phyloP scores from a whole-genome alignment of 345 rosid species.

The Rhizophora mangle region DNA sequence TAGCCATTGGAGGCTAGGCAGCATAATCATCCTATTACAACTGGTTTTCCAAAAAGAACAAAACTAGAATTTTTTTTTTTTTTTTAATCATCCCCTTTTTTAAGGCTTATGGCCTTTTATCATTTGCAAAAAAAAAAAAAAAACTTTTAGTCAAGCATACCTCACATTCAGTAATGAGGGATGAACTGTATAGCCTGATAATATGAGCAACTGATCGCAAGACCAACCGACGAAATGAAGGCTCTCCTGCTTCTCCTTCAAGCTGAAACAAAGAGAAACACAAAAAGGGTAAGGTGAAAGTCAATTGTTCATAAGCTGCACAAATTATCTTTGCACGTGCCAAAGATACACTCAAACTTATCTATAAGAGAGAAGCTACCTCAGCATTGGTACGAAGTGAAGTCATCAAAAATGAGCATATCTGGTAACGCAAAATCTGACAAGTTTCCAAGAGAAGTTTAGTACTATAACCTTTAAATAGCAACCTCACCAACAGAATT shows the following conservation, averaged over 20 bases:
- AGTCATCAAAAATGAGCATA: conserved; percentile 96
- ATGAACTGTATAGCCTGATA: conserved; percentile 84
- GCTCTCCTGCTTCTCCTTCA: conserved; percentile 97
- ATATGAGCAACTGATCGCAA: conserved; percentile 95
- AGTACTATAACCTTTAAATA: conserved; percentile 25
- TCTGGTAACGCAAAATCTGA: conserved; percentile 91
- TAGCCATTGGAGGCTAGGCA: neutral
- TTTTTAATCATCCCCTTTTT: neutral
- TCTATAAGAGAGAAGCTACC: conserved; percentile 41
- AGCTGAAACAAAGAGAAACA: conserved; percentile 45
- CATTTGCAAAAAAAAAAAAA: conserved; percentile 9
- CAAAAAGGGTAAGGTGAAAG: conserved; percentile 8
- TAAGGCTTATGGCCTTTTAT: neutral
- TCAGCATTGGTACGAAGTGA: conserved; percentile 89
- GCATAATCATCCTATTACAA: neutral
- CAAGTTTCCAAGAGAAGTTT: conserved; percentile 30
- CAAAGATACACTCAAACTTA: neutral
- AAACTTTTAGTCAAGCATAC: conserved; percentile 37
- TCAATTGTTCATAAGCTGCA: neutral
- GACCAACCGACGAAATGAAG: conserved; percentile 90
- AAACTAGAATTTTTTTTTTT: neutral
- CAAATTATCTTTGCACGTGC: neutral
- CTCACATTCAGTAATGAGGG: conserved; percentile 93
- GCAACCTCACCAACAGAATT: conserved; percentile 18
- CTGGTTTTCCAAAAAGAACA: no score